Conservation (phyloP, 2,329 filamentous ascomycete species). For the Dothideomycetes sp. region DNA sequence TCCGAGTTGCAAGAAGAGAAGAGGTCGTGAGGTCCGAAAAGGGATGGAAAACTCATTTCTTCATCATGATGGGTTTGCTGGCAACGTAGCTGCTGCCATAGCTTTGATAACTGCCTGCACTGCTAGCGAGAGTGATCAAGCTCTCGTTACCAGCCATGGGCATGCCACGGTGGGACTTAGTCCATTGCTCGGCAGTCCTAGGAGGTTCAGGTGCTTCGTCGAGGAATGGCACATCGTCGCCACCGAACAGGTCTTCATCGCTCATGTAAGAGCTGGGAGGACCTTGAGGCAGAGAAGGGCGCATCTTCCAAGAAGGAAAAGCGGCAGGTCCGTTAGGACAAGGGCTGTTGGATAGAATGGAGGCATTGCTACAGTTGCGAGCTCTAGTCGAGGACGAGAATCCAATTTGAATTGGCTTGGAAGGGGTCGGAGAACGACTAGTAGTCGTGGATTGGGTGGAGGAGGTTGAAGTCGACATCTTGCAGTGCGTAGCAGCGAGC, state of each 20-base stretch:
- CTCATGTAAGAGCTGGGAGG: constrained; percentile 27
- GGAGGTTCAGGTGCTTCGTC: constrained; percentile 27
- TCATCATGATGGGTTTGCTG: constrained; percentile 13
- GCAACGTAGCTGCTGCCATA: constrained; percentile 7
- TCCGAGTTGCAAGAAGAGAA: constrained; percentile 14
- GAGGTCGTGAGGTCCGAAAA: constrained; percentile 3
- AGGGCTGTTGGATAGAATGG: constrained; percentile 9
- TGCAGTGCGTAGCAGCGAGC: constrained; percentile 14
- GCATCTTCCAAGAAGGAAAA: constrained; percentile 17
- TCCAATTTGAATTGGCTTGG: constrained; percentile 16
- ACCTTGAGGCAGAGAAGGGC: constrained; percentile 9
- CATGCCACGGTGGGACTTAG: constrained; percentile 4
- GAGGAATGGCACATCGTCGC: constrained; percentile 22
- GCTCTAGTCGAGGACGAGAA: constrained; percentile 15
- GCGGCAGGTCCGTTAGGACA: constrained; percentile 13
- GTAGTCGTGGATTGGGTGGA: constrained; percentile 15
- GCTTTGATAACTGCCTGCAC: constrained; percentile 10
- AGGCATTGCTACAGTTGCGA: constrained; percentile 13
- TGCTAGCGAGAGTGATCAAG: constrained; percentile 15
- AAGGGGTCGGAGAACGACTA: constrained; percentile 14
- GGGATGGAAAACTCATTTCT: constrained; percentile 7
- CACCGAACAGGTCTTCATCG: constrained; percentile 30
- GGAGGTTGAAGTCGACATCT: constrained; percentile 16
- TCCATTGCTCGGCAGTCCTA: constrained; percentile 25
- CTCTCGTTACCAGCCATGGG: constrained; percentile 17